Evolutionary conservation across 2,329 filamentous ascomycete genomes (phyloP), one percentile per base, ranked within the genome.

Genomic region (Hypoxylon sp.): DNA sequence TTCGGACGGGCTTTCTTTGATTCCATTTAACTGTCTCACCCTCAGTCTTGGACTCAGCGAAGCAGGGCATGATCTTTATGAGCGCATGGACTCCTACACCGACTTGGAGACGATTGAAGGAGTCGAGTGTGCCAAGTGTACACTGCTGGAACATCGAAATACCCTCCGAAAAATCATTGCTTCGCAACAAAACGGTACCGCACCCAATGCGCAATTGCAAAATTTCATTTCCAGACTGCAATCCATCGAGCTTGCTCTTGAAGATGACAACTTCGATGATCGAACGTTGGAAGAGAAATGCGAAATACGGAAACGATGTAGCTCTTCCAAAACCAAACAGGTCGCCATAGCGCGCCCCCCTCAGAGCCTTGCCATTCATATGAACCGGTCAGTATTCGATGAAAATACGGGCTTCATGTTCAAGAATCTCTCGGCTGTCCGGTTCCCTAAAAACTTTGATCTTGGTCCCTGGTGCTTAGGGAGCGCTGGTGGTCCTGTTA

Each of bases 11-110:
- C 78, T 97, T 9, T 91, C 89, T 1, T 83, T 97, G 73, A 95
- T 91, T 13, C 91, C 91, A 0, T 97, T 97, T 77, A 97, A 94
- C 67, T 97, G 91, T 65, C 75, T 97, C 35, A 97, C 93, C 0
- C 82, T 97, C 0, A 91, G 88, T 25, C 82, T 97, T 1, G 90
- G 89, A 1, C 73, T 79, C 4, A 78, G 80, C 36, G 79, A 78
- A 57, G 67, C 72, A 20, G 75, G 80, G 12, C 90, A 92, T 64
- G 82, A 91, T 54, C 73, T 97, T 0, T 84, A 86, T 49, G 87
- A 94, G 51, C 87, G 91, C 46, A 74, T 99, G 13, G 88, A 95
- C 66, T 86, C 91, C 15, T 96, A 93, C 67, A 94, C 90, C 19
- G 82, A 85, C 8, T 78, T 97, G 6, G 94, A 97, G 67, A 78